Evolutionary conservation across 1,139 yeast species (phyloP).

Genomic region (Lodderomyces theae): DNA sequence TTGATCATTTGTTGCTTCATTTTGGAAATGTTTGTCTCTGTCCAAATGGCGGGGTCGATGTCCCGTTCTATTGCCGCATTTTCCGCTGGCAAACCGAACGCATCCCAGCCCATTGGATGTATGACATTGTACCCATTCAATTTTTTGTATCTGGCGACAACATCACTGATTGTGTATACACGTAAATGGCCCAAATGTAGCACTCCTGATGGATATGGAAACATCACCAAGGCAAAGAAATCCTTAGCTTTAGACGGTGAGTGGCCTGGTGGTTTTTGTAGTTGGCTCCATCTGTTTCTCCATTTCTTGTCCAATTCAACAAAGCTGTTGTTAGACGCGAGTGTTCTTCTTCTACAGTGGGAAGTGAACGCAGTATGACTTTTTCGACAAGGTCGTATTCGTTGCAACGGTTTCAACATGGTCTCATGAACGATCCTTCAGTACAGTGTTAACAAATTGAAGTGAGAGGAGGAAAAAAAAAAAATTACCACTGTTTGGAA

Average conservation of each 20-base stretch:
- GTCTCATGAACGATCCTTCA: too few species aligned
- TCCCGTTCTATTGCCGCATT: conserved; percentile 92
- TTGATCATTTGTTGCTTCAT: conserved; percentile 80
- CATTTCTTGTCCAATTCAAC: conserved; percentile 47
- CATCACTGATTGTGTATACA: conserved; percentile 89
- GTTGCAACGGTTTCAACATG: neutral
- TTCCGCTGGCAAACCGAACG: conserved; percentile 97
- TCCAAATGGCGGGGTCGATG: conserved; percentile 81
- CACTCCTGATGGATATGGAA: conserved; percentile 93
- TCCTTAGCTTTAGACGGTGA: conserved; percentile 28
- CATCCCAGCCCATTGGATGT: conserved; percentile 99
- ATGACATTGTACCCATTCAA: conserved; percentile 74
- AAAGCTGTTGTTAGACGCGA: conserved; percentile 7
- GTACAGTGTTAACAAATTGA: neutral
- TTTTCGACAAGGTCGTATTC: neutral
- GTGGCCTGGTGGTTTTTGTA: neutral
- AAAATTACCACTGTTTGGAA: neutral
- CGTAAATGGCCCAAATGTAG: conserved; percentile 92
- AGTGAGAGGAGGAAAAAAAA: conserved; percentile 2
- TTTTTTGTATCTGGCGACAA: conserved; percentile 72
- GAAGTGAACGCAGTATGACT: neutral
- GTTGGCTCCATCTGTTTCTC: conserved; percentile 52
- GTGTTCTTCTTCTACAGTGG: neutral
- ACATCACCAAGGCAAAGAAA: conserved; percentile 79
- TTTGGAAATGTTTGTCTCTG: conserved; percentile 65